Base-by-base conservation (phyloP, 148 eudicot genomes). In the Spergularia bocconei region DNA sequence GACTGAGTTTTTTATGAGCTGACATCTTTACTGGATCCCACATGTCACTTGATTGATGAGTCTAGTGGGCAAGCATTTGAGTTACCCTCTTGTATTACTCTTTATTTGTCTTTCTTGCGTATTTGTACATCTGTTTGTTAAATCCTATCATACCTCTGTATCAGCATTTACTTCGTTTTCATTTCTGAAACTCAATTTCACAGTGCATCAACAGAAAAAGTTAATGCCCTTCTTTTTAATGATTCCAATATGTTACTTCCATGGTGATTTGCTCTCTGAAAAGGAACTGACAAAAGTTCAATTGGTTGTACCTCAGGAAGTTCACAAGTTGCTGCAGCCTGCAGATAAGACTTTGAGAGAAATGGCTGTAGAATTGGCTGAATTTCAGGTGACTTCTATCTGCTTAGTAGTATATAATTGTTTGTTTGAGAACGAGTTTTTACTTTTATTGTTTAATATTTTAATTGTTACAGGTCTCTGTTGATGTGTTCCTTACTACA, bases 361-460 rank as follows among this genome's bases (percentile, higher is more conserved):
- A 75, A 89, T 95, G 98, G 97, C 98, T 58, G 77, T 88, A 71
- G 99, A 95, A 73, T 89, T 95, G 80, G 99, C 99, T 36, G 99
- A 96, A 80, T 89, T 87, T 81, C 99, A 96, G 97, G 99, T 92
- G 65, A 78, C 16, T 58, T 60, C 17, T 73, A 17, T 78, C 52
- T 56, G 21, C 52, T 64, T 52, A 21, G 44, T 64, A 17, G 63
- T 47, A 33, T 19, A 59, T 29, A 15, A 58, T 50, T n/a, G 29
- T 41, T 12, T 52, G 13, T 13, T 51, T 53, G 47, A n/a, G n/a
- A 7, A 53, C 19, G 41, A 1, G 17, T 4, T 21, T 16, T 50
- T 23, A 6, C n/a, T 15, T 39, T 41, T n/a, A 13, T 48, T 57
- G 33, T 20, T 50, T 60, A 13, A 2, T 61, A 60, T 38, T 56